Evolutionary conservation across 2,329 filamentous ascomycete species (phyloP).

Genomic region (Westerdykella ornata): DNA sequence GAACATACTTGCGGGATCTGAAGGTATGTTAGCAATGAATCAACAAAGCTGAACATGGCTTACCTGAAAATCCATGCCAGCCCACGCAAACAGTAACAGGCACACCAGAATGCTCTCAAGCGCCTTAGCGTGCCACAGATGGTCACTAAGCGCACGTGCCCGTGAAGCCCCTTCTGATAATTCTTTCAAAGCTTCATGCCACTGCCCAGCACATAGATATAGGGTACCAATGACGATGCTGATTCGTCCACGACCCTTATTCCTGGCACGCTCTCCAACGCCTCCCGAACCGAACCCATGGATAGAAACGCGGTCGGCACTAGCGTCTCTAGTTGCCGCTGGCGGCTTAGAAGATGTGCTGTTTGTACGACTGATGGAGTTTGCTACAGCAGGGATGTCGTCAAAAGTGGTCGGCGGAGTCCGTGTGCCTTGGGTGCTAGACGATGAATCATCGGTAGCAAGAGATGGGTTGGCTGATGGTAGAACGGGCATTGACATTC

Average conservation of each 20-base stretch:
- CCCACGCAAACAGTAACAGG: constrained; percentile 77
- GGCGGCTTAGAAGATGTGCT: constrained; percentile 20
- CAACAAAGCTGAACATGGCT: constrained; percentile 16
- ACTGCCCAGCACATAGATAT: constrained; percentile 82
- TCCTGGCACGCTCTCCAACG: constrained; percentile 68
- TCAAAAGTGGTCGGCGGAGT: constrained; percentile 47
- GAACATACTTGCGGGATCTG: constrained; percentile 51
- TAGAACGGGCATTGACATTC: constrained; percentile 74
- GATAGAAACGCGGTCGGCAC: constrained; percentile 56
- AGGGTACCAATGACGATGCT: constrained; percentile 75
- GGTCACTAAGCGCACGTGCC: constrained; percentile 75
- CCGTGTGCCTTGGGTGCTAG: constrained; percentile 21
- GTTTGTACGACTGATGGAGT: constrained; percentile 38
- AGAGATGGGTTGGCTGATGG: constrained; percentile 35
- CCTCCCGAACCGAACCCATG: constrained; percentile 60
- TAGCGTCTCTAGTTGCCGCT: constrained; percentile 54
- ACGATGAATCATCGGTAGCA: constrained; percentile 22
- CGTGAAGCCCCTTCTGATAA: constrained; percentile 71
- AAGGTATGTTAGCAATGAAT: constrained; percentile 8
- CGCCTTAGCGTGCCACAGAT: constrained; percentile 96
- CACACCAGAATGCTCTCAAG: constrained; percentile 80
- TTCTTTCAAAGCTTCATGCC: constrained; percentile 80
- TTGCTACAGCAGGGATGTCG: constrained; percentile 33
- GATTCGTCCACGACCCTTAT: constrained; percentile 72
- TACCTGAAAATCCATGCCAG: constrained; percentile 73